A percentile compares a stretch with the other conserved stretches of the same genome.
Evolutionary conservation across 2,329 filamentous ascomycete species (phyloP).

Genomic region (Aureobasidium sp.): DNA sequence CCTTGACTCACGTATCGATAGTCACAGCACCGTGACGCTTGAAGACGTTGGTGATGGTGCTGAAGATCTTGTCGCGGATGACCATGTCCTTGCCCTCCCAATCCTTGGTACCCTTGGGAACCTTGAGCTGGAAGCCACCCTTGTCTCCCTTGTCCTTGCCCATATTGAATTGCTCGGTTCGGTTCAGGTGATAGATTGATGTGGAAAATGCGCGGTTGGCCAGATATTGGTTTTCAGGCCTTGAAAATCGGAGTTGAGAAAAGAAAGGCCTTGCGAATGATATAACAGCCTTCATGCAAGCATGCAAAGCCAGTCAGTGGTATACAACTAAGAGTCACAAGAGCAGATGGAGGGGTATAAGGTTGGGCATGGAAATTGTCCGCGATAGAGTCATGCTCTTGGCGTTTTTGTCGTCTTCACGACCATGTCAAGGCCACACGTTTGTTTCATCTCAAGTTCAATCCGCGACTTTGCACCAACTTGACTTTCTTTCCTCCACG

Average conservation of each 20-base stretch:
- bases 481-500: conserved; percentile 1
- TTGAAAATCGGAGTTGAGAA: neutral
- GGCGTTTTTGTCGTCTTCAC: neutral
- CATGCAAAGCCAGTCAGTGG: conserved; percentile 4
- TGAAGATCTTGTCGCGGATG: conserved; percentile 73
- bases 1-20: conserved; percentile 58
- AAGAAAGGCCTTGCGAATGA: conserved; percentile 8
- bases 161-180: conserved; percentile 30
- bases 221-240: neutral
- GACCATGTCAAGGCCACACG: neutral
- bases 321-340: neutral
- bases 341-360: conserved; percentile 4
- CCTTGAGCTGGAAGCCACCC: conserved; percentile 61
- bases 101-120: conserved; percentile 85
- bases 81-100: conserved; percentile 74
- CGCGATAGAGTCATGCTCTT: neutral
- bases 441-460: neutral
- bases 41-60: conserved; percentile 68
- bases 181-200: neutral
- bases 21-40: conserved; percentile 75
- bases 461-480: neutral
- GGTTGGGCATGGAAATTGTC: neutral
- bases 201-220: conserved; percentile 3
- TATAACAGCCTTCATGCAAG: conserved; percentile 14
- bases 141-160: conserved; percentile 38